These are phyloP conservation scores for Leptosphaerulina australis DNA, from an alignment of 2,329 filamentous ascomycete genomes.

Conservation along the genomic window DNA sequence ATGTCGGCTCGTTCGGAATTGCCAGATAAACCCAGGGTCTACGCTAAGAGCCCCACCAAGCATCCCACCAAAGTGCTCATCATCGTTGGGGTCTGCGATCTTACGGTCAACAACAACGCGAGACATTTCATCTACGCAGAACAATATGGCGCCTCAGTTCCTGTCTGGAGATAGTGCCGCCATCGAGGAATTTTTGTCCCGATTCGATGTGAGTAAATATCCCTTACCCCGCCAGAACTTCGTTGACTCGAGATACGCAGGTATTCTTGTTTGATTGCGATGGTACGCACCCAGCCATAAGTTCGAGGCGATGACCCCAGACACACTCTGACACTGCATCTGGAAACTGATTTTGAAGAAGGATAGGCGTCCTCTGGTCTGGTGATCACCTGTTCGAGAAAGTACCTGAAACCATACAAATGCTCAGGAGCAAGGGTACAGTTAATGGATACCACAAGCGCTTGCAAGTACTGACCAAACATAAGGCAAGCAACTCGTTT, in stretches of 20 bases:
- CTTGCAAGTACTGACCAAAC: constrained; percentile 4
- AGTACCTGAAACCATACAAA: constrained; percentile 81
- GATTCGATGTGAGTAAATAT: constrained; percentile 78
- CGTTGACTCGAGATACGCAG: constrained; percentile 55
- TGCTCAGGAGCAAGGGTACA: constrained; percentile 79
- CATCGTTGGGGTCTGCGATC: neutral
- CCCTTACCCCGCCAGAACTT: neutral
- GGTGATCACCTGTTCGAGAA: constrained; percentile 88
- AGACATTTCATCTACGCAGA: neutral
- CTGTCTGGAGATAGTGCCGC: constrained; percentile 79
- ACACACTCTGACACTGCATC: neutral
- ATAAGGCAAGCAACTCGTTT: constrained; percentile 86
- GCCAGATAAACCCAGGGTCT: constrained; percentile 18
- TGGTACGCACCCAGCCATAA: constrained; percentile 62
- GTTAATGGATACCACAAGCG: neutral
- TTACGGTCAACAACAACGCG: neutral
- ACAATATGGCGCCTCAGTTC: constrained; percentile 56
- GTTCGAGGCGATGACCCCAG: no score
- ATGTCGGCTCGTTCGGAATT: constrained; percentile 13
- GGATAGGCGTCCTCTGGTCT: constrained; percentile 90
- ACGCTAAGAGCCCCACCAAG: constrained; percentile 41
- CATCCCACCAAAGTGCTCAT: constrained; percentile 21
- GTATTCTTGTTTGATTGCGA: constrained; percentile 97
- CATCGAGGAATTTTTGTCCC: constrained; percentile 82
- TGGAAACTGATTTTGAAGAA: constrained; percentile 50